These are phyloP conservation scores for Auricularia sp. DNA, from an alignment of 768 basidiomycete genomes.

Conservation along the genomic window DNA sequence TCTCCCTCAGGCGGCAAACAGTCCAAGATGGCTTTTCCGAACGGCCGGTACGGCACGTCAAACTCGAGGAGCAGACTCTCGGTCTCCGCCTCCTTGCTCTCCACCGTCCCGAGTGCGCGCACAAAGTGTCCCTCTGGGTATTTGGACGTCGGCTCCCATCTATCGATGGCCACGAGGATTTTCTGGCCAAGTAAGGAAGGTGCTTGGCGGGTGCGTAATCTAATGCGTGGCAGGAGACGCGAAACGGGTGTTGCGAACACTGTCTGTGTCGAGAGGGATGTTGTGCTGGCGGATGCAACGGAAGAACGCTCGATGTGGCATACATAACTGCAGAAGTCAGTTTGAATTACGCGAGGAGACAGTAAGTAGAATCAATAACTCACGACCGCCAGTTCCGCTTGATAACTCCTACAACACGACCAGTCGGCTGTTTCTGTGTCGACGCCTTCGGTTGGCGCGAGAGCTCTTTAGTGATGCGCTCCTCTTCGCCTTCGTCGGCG, in stretches of 20 bases:
- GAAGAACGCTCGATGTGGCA: slow-evolving; percentile 91
- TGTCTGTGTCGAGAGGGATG: slow-evolving; percentile 77
- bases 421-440: slow-evolving; percentile 75
- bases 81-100: slow-evolving; percentile 92
- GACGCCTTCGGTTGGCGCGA: slow-evolving; percentile 32
- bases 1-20: slow-evolving; percentile 89
- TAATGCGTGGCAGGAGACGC: slow-evolving; percentile 82
- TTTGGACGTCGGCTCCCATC: slow-evolving; percentile 77
- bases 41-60: slow-evolving; percentile 91
- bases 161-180: slow-evolving; percentile 89
- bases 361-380: slow-evolving; percentile 21
- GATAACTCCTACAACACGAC: slow-evolving; percentile 80
- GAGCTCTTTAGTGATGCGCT: slow-evolving; percentile 26
- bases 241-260: slow-evolving; percentile 94
- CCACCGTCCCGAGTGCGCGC: slow-evolving; percentile 78
- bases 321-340: slow-evolving; percentile 51
- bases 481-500: slow-evolving; percentile 37
- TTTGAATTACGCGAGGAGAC: background rate
- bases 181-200: slow-evolving; percentile 82
- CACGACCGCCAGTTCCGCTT: slow-evolving; percentile 95
- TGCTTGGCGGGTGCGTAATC: slow-evolving; percentile 90
- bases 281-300: slow-evolving; percentile 63
- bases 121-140: slow-evolving; percentile 98
- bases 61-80: slow-evolving; percentile 89
- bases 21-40: slow-evolving; percentile 88